Evolutionary conservation across 768 basidiomycete species (phyloP), one percentile per base, ranked within the genome.

Genomic region (Macrolepiota fuliginosa): DNA sequence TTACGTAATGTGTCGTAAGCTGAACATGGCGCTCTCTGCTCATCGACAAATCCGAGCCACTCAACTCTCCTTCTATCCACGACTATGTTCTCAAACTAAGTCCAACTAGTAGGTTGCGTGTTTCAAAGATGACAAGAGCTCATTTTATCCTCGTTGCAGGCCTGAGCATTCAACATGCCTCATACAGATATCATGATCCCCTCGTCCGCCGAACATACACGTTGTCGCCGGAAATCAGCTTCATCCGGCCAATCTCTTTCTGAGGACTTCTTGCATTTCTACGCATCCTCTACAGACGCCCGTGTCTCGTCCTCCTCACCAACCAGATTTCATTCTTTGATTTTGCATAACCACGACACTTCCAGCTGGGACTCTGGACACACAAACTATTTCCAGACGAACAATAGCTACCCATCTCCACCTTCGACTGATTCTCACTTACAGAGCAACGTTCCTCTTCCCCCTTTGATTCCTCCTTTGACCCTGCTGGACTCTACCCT

Each of bases 191-290:
- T 29, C 59, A 61, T 54, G 59, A 54, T 47, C 42, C 24, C 25
- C 29, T 25, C 32, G 17, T 42, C 39, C 52, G 10, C 54, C 17
- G 36, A 54, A 22, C 53, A 25, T n/a, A 55, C 53, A 55, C 60
- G 45, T 61, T 61, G 36, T 47, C 37, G 17, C 42, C 59, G 42
- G 51, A 61, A 45, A 54, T 54, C 59, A 46, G 19, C 15, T 15
- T 15, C 54, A 54, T 54, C 60, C 24, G 47, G 25, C 13, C 60
- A 46, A 36, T 54, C 12, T 61, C 19, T 24, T 39, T 13, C 35
- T 54, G 53, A 49, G 36, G 11, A n/a, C n/a, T 54, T 32, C 13
- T 49, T 45, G 22, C 46, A 12, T 1, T 36, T 24, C 32, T 49
- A 36, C 46, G 13, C 36, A 47, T 6, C 35, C 24, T 37, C 54